phyloP scores from a whole-genome alignment of 352 stramenopile genomes.

The Phytophthora cajani region DNA sequence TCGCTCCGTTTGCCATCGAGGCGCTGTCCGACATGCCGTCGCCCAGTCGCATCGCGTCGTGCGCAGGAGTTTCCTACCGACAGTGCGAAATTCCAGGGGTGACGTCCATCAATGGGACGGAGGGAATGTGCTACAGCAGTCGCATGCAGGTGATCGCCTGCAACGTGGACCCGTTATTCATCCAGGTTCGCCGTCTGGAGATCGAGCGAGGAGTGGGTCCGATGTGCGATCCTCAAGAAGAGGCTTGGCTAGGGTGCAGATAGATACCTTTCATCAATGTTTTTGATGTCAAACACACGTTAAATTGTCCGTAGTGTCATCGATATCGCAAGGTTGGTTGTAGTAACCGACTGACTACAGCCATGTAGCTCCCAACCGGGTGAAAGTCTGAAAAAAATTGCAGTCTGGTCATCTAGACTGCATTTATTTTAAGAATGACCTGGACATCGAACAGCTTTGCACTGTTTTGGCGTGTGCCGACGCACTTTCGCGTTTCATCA shows the following conservation, averaged over 20 bases:
- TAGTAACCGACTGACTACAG: no score
- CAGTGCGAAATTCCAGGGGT: slow-evolving; percentile 26
- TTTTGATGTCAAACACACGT: background rate
- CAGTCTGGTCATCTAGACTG: no score
- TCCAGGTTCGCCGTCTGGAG: slow-evolving; percentile 15
- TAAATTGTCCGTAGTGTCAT: background rate
- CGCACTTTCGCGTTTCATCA: background rate
- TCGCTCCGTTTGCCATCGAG: slow-evolving; percentile 13
- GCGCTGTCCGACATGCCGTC: slow-evolving; percentile 15
- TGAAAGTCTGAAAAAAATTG: background rate
- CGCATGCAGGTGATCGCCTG: slow-evolving; percentile 36
- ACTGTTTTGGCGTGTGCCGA: no score
- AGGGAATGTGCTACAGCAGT: slow-evolving; percentile 37
- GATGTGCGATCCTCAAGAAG: slow-evolving; percentile 12
- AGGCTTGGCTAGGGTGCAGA: slow-evolving; percentile 32
- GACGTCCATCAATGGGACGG: slow-evolving; percentile 9
- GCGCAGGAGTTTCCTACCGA: slow-evolving; percentile 24
- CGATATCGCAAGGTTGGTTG: background rate
- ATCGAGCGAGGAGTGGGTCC: slow-evolving; percentile 21
- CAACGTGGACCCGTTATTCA: slow-evolving; percentile 23
- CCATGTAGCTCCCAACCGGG: no score
- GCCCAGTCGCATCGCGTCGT: slow-evolving; percentile 7
- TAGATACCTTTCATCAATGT: background rate
- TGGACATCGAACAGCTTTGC: no score
- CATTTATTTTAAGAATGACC: no score